Base-by-base conservation (phyloP, 176 grass and related monocot genomes). In the Typha latifolia region DNA sequence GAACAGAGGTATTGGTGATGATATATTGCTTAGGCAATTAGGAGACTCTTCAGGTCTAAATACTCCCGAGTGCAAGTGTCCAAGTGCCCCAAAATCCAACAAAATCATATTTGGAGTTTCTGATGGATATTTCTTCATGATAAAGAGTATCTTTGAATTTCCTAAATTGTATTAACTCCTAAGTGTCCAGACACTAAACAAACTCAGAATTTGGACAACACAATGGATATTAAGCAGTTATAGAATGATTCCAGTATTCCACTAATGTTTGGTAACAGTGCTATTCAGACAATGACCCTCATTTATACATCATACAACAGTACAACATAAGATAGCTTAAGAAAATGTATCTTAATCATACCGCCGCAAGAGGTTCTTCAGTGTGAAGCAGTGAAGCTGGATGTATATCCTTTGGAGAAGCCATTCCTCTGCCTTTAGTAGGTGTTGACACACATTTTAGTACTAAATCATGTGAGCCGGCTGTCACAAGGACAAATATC, bases 291-390 rank as follows among this genome's bases (percentile, higher is more conserved):
- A 56, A 19, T 56, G 52, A 20, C 1, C n/a, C 16, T 20, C 15
- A 16, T 18, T 20, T 57, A 57, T 57, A 57, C 7, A 57, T 56
- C 65, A 48, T 51, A 32, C 15, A 18, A 43, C 27, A 66, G 32
- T 50, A 50, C 13, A 51, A 74, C n/a, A 14, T 1, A 63, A 29
- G 21, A 47, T 74, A 64, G 14, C 49, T 52, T 24, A 83, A 47
- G 23, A n/a, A 66, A 4, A 69, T 63, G 29, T 22, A 4, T 61
- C 51, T 55, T 49, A 12, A 66, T 65, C 55, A 69, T 96, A 97
- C 88, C 75, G 75, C 88, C 15, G 88, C 80, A 82, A 97, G 80
- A 77, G 88, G 88, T 47, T 89, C 74, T 84, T 97, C 93, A 18
- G 69, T 29, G 62, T 97, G 93, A 86, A 97, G 75, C 75, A 92